Base-by-base conservation (phyloP, 2,329 filamentous ascomycete species). In the Alternaria conjuncta region DNA sequence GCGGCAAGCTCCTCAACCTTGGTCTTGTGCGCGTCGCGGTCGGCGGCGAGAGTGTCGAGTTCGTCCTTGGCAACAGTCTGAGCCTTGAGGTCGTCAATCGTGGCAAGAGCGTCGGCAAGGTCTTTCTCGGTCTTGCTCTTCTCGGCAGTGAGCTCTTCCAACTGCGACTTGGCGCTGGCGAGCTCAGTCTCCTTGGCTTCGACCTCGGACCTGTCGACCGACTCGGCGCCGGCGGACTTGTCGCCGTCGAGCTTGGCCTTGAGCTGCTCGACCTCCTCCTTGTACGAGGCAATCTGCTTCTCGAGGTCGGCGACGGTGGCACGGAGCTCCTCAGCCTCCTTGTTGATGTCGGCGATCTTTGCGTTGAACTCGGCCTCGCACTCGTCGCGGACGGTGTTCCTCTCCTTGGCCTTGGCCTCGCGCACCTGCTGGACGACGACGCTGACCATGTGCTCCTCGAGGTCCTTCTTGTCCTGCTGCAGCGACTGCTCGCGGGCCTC, bases 401-500 rank as follows among this genome's bases (percentile, higher is more conserved):
- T 66, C 68, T 80, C 79, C 65, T 78, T 77, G 45, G 73, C 72
- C 62, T 78, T 79, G 21, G 79, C 79, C 55, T 81, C 78, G 50
- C 75, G 78, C 15, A 81, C 78, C 61, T 80, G 79, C 66, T 81
- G 78, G 45, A 81, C 78, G 36, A 81, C 78, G 18, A 80, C 78
- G 43, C 75, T 79, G 49, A 81, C 79, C 78, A 81, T 80, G 69
- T 81, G 78, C 66, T 80, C 78, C 68, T 80, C 79, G 7, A 80
- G 68, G 23, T 77, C 75, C 68, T 77, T 77, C 71, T 80, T 81
- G 61, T 80, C 78, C 64, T 75, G 72, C 62, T 76, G 65, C 26
- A 77, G 71, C 1, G 74, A 68, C 25, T 62, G 54, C 57, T 77
- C 75, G 32, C 74, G 72, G 67, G 75, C 73, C 53, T 75, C 71